These are phyloP conservation scores for Populus tomentosa DNA, from an alignment of 441 rosid species.

Conservation along the genomic window DNA sequence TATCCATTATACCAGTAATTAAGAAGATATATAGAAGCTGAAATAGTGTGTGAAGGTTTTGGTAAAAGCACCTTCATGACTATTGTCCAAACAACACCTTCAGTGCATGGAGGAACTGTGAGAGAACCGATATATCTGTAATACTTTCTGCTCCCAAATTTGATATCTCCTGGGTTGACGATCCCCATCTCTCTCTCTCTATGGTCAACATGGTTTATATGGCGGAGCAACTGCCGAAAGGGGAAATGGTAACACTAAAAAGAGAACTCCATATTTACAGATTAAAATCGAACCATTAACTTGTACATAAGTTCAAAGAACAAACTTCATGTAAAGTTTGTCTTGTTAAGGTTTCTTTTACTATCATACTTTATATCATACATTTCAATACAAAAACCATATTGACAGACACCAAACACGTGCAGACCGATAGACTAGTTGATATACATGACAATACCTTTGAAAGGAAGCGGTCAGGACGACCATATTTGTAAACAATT, in stretches of 20 bases:
- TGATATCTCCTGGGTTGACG: slow-evolving; percentile 36
- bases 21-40: no score
- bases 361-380: neutral
- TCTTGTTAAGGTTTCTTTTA: neutral
- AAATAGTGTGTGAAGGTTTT: no score
- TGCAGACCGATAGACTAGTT: neutral
- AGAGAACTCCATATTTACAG: neutral
- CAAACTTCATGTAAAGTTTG: neutral
- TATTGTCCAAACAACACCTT: slow-evolving; percentile 53
- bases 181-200: slow-evolving; percentile 29
- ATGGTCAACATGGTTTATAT: slow-evolving; percentile 3
- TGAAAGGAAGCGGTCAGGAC: slow-evolving; percentile 42
- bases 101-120: slow-evolving; percentile 61
- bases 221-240: slow-evolving; percentile 14
- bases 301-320: neutral
- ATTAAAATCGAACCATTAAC: neutral
- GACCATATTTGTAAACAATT: slow-evolving; percentile 39
- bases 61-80: slow-evolving; percentile 30
- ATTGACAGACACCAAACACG: neutral
- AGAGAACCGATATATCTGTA: slow-evolving; percentile 54
- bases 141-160: slow-evolving; percentile 31
- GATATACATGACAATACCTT: slow-evolving; percentile 23
- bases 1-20: neutral
- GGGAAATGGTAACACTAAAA: neutral
- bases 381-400: neutral